phyloP scores from a whole-genome alignment of 2,329 filamentous ascomycete species.

The Phialocephala subalpina region DNA sequence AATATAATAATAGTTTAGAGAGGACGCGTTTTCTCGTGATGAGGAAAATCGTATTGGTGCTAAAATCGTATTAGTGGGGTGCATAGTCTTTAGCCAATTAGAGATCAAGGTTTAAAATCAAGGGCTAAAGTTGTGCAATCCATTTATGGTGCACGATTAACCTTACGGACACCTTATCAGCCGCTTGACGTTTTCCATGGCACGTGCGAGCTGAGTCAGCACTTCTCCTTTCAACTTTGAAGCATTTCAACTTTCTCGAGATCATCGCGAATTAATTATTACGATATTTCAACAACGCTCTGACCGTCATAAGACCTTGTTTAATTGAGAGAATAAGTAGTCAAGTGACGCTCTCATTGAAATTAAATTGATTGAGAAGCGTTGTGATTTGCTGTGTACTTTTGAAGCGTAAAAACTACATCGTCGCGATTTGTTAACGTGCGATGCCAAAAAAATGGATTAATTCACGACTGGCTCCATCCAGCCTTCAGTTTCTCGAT shows the following conservation, averaged over 20 bases:
- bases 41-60: too few species aligned
- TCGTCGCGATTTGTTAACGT: neutral
- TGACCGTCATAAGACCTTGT: neutral
- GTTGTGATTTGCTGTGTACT: neutral
- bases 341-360: neutral
- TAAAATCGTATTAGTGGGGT: too few species aligned
- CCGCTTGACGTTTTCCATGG: too few species aligned
- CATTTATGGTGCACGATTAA: too few species aligned
- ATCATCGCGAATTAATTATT: neutral
- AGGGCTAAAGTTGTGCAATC: too few species aligned
- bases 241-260: neutral
- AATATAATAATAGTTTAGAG: too few species aligned
- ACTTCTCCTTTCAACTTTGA: neutral
- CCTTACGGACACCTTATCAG: too few species aligned
- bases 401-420: neutral
- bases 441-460: neutral
- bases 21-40: too few species aligned
- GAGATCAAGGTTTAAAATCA: too few species aligned
- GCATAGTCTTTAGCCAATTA: too few species aligned
- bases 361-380: neutral
- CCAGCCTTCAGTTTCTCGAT: slow-evolving; percentile 46
- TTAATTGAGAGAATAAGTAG: neutral
- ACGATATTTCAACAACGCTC: neutral
- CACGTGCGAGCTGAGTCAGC: neutral
- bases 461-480: neutral